Evolutionary conservation across 495 filamentous ascomycete species (phyloP), one percentile per base, ranked within the genome.

Genomic region (Penicillium paradoxum): DNA sequence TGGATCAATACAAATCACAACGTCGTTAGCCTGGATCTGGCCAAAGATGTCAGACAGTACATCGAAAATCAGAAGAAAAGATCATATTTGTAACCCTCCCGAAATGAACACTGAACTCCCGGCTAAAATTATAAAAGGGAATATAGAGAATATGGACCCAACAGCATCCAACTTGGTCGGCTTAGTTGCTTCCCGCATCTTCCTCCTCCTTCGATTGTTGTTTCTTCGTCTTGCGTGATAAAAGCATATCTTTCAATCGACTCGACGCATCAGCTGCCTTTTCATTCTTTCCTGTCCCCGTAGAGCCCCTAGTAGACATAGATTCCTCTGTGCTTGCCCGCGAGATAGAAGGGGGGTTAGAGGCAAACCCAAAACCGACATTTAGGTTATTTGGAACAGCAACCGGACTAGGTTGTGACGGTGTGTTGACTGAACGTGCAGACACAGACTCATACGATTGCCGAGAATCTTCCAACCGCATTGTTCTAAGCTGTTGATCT

Each of bases 181-280:
- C 17, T 50, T 53, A 36, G 38, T 51, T 54, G 40, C 27, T 40
- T 10, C 40, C 39, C 9, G 46, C 42, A 37, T 58, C 49, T 4
- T 54, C 40, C 7, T 52, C 39, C 6, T 60, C 47, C 1, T 53
- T 41, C 39, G 60, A 37, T 7, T 53, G 50, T 48, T 60, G 58
- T 45, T 68, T 64, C 39, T 64, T 67, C n/a, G 47, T 43, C 22
- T 51, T 48, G 24, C 57, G 51, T 24, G 57, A 45, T 34, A 57
- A 61, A 2, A 63, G 44, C 30, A 63, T 60, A 40, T 65, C 63
- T 24, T 64, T 64, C 8, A 63, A 29, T 15, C 58, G 53, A 30
- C 43, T 58, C 7, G 51, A 45, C 2, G 48, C 45, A 37, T 61
- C 55, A 54, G 10, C 18, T 0, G 53, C 37, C 30, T 60, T 65